These are phyloP conservation scores for Carex pumila DNA, from an alignment of 176 grass and related monocot genomes.

Conservation along the genomic window DNA sequence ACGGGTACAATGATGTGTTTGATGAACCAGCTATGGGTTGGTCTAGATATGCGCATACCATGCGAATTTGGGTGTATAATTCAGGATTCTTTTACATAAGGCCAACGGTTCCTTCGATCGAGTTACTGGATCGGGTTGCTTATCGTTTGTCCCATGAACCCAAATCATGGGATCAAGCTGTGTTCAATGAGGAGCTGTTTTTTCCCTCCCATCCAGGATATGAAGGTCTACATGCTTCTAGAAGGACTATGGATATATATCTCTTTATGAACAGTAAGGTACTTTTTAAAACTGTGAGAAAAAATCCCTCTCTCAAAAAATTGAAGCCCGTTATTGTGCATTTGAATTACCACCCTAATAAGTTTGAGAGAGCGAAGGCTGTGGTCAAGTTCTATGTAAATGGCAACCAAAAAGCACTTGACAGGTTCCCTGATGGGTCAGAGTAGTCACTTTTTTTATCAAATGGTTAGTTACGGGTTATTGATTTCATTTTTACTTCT, in stretches of 20 bases:
- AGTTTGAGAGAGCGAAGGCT: constrained; percentile 68
- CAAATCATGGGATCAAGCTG: constrained; percentile 91
- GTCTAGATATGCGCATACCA: constrained; percentile 98
- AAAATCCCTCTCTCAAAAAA: constrained; percentile 50
- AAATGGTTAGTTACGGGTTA: neutral
- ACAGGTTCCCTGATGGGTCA: constrained; percentile 89
- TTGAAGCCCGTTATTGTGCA: constrained; percentile 96
- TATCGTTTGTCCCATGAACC: constrained; percentile 48
- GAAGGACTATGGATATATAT: constrained; percentile 94
- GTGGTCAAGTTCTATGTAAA: constrained; percentile 81
- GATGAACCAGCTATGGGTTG: constrained; percentile 94
- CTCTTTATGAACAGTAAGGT: constrained; percentile 99
- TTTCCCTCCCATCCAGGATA: constrained; percentile 72
- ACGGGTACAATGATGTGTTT: constrained; percentile 94
- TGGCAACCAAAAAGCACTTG: constrained; percentile 71
- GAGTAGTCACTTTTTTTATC: constrained; percentile 11
- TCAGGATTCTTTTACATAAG: constrained; percentile 98
- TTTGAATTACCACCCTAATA: constrained; percentile 97
- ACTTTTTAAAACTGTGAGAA: constrained; percentile 93
- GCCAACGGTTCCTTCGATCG: constrained; percentile 73
- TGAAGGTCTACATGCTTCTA: constrained; percentile 83
- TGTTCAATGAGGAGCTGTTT: constrained; percentile 94
- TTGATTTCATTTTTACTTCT: constrained; percentile 4
- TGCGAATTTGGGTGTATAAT: constrained; percentile 98
- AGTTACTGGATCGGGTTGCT: constrained; percentile 94